Base-by-base conservation (phyloP, 345 rosid species). In the Pistacia atlantica region DNA sequence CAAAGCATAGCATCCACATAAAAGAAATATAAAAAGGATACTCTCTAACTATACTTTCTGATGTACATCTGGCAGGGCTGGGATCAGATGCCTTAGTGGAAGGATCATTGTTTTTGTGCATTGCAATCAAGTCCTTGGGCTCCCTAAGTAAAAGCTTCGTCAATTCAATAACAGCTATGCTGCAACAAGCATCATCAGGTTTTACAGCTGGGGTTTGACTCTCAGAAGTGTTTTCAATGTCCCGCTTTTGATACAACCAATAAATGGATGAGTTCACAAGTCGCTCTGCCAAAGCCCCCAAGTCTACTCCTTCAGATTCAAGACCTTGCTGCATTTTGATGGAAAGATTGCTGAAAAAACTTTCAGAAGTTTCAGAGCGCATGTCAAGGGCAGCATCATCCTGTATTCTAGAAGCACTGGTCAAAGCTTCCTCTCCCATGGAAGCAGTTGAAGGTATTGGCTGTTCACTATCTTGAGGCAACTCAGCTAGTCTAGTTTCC, bases 281-380 rank as follows among this genome's bases (percentile, higher is more conserved):
- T 64, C 97, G 81, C 82, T 85, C 91, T 5, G 98, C 99, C 74
- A 96, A 83, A 60, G 95, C 82, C 65, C 87, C 87, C 84, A 93
- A 75, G 74, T 92, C 95, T 73, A 91, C 88, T 79, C 86, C 93
- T 78, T 91, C 92, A 71, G 88, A 86, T 81, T 88, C 93, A 59
- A 93, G 83, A 71, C 97, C 99, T 81, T 86, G 90, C 72, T 86
- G 78, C 72, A 91, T 88, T 86, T 88, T 93, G 56, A 79, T 74
- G 7, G 93, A 86, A 71, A 92, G 88, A 76, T 80, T 83, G 70
- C 68, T 74, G 20, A 92, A 87, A 84, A 93, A 91, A 82, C 67
- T 77, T 70, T 91, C 94, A 25, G 82, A 69, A 81, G 89, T 87
- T 85, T 82, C 95, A 31, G 84, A 79, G 45, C 62, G 68, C 58